Evolutionary conservation across 495 filamentous ascomycete species (phyloP), one percentile per base, ranked within the genome.

Genomic region (Alectoria sarmentosa): DNA sequence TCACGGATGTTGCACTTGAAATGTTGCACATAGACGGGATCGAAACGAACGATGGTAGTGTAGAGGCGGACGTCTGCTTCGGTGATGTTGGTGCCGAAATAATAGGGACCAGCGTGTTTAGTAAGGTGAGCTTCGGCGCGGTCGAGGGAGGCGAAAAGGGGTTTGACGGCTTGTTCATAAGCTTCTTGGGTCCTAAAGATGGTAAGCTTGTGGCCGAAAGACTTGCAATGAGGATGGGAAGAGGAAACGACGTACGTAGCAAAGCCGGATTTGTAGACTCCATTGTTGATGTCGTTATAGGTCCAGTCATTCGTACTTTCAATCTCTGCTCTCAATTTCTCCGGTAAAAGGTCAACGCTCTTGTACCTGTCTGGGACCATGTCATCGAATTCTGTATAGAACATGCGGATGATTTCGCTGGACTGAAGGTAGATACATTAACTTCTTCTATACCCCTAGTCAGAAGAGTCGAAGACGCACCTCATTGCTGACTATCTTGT

Each of bases 1-100:
- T 90, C 90, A 11, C 86, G 80, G 46, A 96, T 74, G 73, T 96
- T 96, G 72, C 88, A 92, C 79, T 96, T 96, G 80, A 96, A 96
- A 74, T 95, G 90, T 80, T 94, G 90, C 7, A 95, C 90, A 69
- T 96, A 96, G 48, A 94, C 90, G 17, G 84, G 80, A 69, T 96
- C 91, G 76, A 96, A 96, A 39, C 91, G 84, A 63, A 93, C 76
- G 57, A 96, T 86, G 8, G 91, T 96, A 4, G 90, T 89, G 78
- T 84, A 94, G 37, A 94, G 79, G 26, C 91, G 77, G 60, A 96
- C 82, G 75, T 96, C 92, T 0, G 85, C 85, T 78, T 96, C 92
- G 5, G 91, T 95, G 59, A 94, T 73, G 36, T 72, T 57, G 9
- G 82, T 71, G 37, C 90, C 90, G 65, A 88, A 87, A 69, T 87